Evolutionary conservation across 352 stramenopile genomes (phyloP), one percentile per base, ranked within the genome.

Genomic region (Phytophthora fragariae): DNA sequence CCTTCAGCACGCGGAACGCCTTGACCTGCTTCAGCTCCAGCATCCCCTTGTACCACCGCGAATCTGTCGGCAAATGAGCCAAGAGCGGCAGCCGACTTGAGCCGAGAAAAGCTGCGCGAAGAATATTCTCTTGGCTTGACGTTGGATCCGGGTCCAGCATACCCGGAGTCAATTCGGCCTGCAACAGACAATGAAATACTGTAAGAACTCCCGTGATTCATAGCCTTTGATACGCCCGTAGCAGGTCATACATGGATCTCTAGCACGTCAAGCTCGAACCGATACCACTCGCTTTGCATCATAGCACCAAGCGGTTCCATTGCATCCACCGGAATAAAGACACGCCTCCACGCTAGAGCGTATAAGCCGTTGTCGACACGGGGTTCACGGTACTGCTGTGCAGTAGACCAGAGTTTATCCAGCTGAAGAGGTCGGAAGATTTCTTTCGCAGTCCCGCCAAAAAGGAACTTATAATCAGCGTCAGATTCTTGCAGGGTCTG

Each of bases 231-330:
- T 3, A 19, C 12, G 15, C 4, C 24, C 49, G 33, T 35, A 54
- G 17, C 56, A 65, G 49, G 2, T 68, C 59, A 5, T 70, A 82
- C 76, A 75, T 82, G 76, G 15, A 82, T 60, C 54, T 69, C 64
- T 15, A 63, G 67, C n/a, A 77, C 61, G 39, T 82, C 76, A 19
- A 75, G 19, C 54, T 80, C 46, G 44, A 80, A 77, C 10, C 72
- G 72, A 61, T 82, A 70, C 72, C 76, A 82, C 65, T 82, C 76
- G 56, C 71, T 82, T 63, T 80, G 76, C 60, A 82, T 77, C 57
- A 82, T 73, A 37, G 56, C 72, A 11, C 62, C 75, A 57, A 82
- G 35, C 44, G 75, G 54, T 57, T 75, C 65, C 49, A 76, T 77
- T 15, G 72, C 63, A 33, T 77, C 65, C 1, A 55, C 57, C 31